Base-by-base conservation (phyloP, 1,284 basidiomycete genomes). In the Pseudozyma sp. region DNA sequence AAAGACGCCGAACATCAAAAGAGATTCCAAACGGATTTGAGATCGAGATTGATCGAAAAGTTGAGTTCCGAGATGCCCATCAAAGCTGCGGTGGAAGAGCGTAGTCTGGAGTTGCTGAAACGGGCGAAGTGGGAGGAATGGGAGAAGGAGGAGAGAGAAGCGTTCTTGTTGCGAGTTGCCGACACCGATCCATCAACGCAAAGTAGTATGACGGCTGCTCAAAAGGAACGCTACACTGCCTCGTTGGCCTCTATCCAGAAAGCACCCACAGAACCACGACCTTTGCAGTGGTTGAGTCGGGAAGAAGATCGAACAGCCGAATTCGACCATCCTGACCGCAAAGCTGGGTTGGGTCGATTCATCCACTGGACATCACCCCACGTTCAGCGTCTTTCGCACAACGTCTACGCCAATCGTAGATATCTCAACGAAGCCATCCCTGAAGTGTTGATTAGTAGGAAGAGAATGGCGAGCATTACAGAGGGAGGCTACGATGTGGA, bases 291-390 rank as follows among this genome's bases (percentile, higher is more conserved):
- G 68, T 48, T 75, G 9, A 49, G n/a, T 5, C 7, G 47, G 13
- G 0, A 34, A 0, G 35, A 35, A 13, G 57, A 70, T 35, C 63
- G 67, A 13, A 8, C 43, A 31, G 60, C 60, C 21, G 72, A 75
- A 38, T 18, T 21, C 4, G 47, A 59, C 3, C 73, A 76, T 42
- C 73, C 73, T 3, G 73, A 76, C 13, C 64, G 69, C 47, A 47
- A 50, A 42, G 45, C 61, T 14, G 69, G 69, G 1, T 53, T 76
- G 35, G 73, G 73, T 3, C 18, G 43, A 7, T 76, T 53, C 52
- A 71, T 76, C 35, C 44, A 66, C 43, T 76, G 73, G 73, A 68
- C 40, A 5, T 71, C 69, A 14, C 69, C 73, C 1, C 61, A 71
- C 49, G 56, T 76, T 0, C 73, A 76, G 21, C 57, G 69, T 14